These are phyloP conservation scores for Mixia osmundae DNA, from an alignment of 1,284 basidiomycete genomes.

Conservation along the genomic window DNA sequence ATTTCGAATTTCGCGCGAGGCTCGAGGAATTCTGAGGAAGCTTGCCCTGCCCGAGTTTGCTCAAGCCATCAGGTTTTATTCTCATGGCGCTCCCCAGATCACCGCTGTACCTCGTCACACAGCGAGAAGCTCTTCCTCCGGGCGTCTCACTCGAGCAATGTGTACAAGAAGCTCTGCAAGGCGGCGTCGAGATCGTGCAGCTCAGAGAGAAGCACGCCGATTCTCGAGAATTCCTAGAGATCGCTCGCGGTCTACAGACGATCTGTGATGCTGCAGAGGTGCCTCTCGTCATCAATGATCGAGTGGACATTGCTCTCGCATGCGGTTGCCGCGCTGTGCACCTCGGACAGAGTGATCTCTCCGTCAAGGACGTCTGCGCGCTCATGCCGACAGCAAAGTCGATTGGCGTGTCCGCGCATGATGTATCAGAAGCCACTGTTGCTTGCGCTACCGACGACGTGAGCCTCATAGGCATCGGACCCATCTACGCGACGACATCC, in stretches of 20 bases:
- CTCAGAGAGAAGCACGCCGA: constrained; percentile 61
- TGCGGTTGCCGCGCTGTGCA: constrained; percentile 55
- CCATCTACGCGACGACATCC: constrained; percentile 22
- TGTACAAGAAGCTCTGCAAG: constrained; percentile 38
- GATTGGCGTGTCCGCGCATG: constrained; percentile 62
- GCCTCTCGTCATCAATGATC: constrained; percentile 76
- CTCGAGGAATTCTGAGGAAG: too few species aligned
- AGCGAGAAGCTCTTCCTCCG: constrained; percentile 49
- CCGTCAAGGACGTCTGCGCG: constrained; percentile 39
- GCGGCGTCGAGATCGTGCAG: constrained; percentile 75
- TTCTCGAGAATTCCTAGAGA: constrained; percentile 59
- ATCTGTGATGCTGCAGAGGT: constrained; percentile 42
- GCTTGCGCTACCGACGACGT: constrained; percentile 46
- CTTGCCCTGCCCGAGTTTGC: too few species aligned
- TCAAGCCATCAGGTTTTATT: too few species aligned
- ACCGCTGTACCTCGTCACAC: constrained; percentile 41
- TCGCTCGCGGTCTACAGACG: constrained; percentile 44
- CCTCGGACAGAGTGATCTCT: constrained; percentile 76
- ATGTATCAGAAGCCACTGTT: constrained; percentile 35
- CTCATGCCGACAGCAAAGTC: constrained; percentile 47
- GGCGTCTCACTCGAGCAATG: constrained; percentile 22
- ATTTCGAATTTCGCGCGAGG: too few species aligned
- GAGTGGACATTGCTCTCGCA: constrained; percentile 63
- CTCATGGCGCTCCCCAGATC: not conserved
- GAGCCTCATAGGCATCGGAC: constrained; percentile 66